Evolutionary conservation across 257 asterid species (phyloP).

Genomic region (Leonotis leonurus): DNA sequence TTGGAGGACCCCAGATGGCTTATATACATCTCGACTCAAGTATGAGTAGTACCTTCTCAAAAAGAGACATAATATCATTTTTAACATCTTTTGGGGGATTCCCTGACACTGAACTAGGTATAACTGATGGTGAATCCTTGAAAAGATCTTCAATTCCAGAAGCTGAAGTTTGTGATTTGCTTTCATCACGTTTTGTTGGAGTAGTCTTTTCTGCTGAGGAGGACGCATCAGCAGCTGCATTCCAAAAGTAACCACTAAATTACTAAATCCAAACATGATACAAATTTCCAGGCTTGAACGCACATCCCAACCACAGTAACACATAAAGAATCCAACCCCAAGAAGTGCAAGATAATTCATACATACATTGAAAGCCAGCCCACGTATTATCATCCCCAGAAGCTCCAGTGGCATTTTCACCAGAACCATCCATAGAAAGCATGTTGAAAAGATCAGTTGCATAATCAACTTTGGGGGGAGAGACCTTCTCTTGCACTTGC

Average conservation of each 20-base stretch:
- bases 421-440: constrained; percentile 70
- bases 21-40: not conserved
- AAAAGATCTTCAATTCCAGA: constrained; percentile 79
- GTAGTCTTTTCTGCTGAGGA: constrained; percentile 41
- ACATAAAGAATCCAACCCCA: not conserved
- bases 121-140: constrained; percentile 54
- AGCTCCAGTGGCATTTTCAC: constrained; percentile 46
- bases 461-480: constrained; percentile 73
- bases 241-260: constrained; percentile 7
- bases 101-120: constrained; percentile 34
- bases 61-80: constrained; percentile 91
- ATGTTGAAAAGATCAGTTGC: constrained; percentile 89
- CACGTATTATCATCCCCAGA: constrained; percentile 69
- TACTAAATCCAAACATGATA: constrained; percentile 1
- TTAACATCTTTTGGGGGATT: constrained; percentile 73
- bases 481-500: constrained; percentile 36
- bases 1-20: not conserved
- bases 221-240: constrained; percentile 73
- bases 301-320: not conserved
- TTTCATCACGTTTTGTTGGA: constrained; percentile 27
- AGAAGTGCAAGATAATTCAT: constrained; percentile 1
- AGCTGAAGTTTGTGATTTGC: constrained; percentile 41
- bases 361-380: constrained; percentile 96
- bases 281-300: not conserved
- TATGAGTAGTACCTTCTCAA: constrained; percentile 68